phyloP scores from a whole-genome alignment of 768 basidiomycete genomes.

The Melanogaster broomeanus region DNA sequence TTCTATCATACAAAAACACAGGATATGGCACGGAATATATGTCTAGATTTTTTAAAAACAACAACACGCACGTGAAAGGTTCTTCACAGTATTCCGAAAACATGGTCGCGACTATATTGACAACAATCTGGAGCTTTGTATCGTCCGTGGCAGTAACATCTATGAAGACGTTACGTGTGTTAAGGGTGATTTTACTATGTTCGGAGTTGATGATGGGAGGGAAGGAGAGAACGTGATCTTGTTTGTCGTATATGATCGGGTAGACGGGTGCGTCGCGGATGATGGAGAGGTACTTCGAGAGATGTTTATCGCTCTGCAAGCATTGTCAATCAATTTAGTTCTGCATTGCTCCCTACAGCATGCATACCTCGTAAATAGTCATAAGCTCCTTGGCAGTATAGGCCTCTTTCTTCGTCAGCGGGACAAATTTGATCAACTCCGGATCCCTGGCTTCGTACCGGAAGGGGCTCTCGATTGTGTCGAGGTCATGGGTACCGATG shows the following conservation, averaged over 20 bases:
- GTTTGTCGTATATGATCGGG: slow-evolving; percentile 93
- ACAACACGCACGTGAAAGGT: slow-evolving; percentile 78
- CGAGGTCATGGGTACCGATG: slow-evolving; percentile 97
- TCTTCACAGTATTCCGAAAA: slow-evolving; percentile 95
- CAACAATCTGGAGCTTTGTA: slow-evolving; percentile 94
- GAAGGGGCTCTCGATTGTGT: slow-evolving; percentile 86
- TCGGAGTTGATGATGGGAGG: slow-evolving; percentile 98
- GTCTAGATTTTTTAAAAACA: neutral
- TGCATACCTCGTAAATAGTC: slow-evolving; percentile 83
- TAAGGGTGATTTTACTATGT: slow-evolving; percentile 94
- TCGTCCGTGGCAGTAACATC: slow-evolving; percentile 96
- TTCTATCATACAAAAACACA: neutral
- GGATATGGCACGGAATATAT: neutral
- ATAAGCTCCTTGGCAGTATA: slow-evolving; percentile 92
- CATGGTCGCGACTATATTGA: slow-evolving; percentile 96
- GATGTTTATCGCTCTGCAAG: slow-evolving; percentile 84
- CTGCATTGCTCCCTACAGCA: neutral
- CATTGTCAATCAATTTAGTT: neutral
- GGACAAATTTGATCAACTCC: slow-evolving; percentile 88
- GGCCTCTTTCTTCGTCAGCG: slow-evolving; percentile 74
- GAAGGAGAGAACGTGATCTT: slow-evolving; percentile 90
- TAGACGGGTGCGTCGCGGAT: slow-evolving; percentile 95
- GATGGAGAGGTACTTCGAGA: slow-evolving; percentile 86
- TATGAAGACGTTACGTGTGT: slow-evolving; percentile 93
- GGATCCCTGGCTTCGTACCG: slow-evolving; percentile 82